phyloP scores from a whole-genome alignment of 192 early-diverging fungal species.

The Rhizophlyctis rosea region DNA sequence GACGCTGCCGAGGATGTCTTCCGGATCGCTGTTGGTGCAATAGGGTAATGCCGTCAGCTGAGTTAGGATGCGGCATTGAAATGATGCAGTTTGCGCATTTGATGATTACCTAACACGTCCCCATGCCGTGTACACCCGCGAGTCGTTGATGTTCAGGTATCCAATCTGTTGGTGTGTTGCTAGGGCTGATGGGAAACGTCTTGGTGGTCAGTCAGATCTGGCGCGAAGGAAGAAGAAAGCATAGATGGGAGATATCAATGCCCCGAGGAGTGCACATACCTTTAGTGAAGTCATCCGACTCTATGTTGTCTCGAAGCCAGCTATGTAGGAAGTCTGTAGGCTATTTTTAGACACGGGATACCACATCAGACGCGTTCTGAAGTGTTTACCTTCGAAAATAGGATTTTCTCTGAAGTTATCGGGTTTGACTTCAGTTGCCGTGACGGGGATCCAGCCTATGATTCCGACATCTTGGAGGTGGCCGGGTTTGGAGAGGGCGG shows the following conservation, averaged over 20 bases:
- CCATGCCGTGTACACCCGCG: constrained; percentile 29
- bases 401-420: background rate
- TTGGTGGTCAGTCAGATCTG: background rate
- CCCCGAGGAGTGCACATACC: constrained; percentile 1
- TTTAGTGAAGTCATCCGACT: background rate
- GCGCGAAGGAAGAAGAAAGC: background rate
- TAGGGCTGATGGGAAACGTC: constrained; percentile 14
- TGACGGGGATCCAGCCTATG: background rate
- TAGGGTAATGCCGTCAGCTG: background rate
- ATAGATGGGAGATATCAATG: background rate
- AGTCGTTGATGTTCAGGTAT: constrained; percentile 45
- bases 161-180: constrained; percentile 38
- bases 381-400: background rate
- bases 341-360: background rate
- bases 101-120: constrained; percentile 33
- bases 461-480: background rate
- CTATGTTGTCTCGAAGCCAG: background rate
- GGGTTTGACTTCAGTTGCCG: background rate
- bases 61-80: background rate
- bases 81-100: no score
- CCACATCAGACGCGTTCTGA: background rate
- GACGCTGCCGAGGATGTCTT: constrained; percentile 42
- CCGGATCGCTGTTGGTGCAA: constrained; percentile 43
- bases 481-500: background rate
- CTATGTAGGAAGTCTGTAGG: background rate